Base-by-base conservation (phyloP, 345 rosid species). In the Populus davidiana region DNA sequence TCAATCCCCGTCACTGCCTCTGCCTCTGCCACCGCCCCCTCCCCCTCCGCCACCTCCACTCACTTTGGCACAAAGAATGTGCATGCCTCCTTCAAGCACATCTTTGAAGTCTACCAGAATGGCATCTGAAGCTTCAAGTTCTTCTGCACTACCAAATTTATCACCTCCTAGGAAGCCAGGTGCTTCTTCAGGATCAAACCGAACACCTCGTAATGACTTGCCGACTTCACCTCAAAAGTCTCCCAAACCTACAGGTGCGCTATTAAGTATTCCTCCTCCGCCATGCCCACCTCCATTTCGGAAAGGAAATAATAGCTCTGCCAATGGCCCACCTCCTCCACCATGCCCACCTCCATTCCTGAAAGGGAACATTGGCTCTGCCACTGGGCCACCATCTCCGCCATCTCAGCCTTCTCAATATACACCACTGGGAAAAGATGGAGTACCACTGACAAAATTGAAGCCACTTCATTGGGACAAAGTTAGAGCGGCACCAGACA, bases 381-480 rank as follows among this genome's bases (percentile, higher is more conserved):
- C 70, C 66, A 87, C 84, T 77, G 88, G 88, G 2, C 94, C 92
- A 5, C 99, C 96, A 52, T 93, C 97, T 10, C 86, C 93, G 13
- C 90, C 95, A 71, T 81, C 90, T 44, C 87, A 75, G n/a, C 75
- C 86, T 74, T 80, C 90, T 72, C 87, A 73, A 16, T 77, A 77
- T 69, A 71, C 84, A 21, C 84, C 92, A 8, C 5, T 80, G 64
- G 93, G 96, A 7, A 94, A 91, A 86, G 93, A 91, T 67, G 97
- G 98, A 86, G 71, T 81, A 39, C 90, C 94, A 66, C 75, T 96
- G 49, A 89, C 99, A 67, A 96, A 96, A 83, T 66, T 96, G 81
- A 96, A 96, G 87, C 99, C 99, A 6, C 98, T 96, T 75, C 99
- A 96, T 5, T 96, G 99, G 99, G 98, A 96, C 91, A 96, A 93